These are phyloP conservation scores for Ormosia emarginata DNA, from an alignment of 306 rosid species.

Conservation along the genomic window DNA sequence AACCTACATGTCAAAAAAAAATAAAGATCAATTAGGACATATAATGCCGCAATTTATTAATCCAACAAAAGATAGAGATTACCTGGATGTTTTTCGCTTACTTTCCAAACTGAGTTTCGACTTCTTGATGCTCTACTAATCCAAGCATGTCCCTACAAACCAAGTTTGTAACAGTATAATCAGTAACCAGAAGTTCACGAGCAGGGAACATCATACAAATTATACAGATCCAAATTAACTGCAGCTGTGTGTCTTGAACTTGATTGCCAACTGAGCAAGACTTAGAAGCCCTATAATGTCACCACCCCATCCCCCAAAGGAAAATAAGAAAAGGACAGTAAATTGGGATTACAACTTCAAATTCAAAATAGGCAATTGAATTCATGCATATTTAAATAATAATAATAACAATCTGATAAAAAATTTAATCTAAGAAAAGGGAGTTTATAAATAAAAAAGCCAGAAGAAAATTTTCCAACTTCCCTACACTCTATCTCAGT, in stretches of 20 bases:
- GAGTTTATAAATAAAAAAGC: neutral
- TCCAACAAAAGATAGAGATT: neutral
- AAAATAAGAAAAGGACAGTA: neutral
- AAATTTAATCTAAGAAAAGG: neutral
- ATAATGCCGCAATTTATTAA: constrained; percentile 2
- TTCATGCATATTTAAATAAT: neutral
- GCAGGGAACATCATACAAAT: neutral
- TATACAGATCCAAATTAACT: constrained; percentile 3
- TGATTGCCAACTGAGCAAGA: neutral
- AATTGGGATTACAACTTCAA: neutral
- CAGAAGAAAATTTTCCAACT: neutral
- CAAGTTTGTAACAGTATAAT: neutral
- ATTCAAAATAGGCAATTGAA: neutral
- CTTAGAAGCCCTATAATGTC: neutral
- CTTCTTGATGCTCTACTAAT: constrained; percentile 56
- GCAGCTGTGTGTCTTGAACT: neutral
- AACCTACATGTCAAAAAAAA: constrained; percentile 46
- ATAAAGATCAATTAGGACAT: neutral
- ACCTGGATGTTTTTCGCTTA: constrained; percentile 68
- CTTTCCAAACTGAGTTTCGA: constrained; percentile 50
- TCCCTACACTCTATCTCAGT: neutral
- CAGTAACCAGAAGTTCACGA: constrained; percentile 13
- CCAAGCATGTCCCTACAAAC: constrained; percentile 68
- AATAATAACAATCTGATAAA: neutral
- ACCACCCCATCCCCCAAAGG: neutral